Conservation (phyloP, 768 basidiomycete species). For the Mycena belliarum region DNA sequence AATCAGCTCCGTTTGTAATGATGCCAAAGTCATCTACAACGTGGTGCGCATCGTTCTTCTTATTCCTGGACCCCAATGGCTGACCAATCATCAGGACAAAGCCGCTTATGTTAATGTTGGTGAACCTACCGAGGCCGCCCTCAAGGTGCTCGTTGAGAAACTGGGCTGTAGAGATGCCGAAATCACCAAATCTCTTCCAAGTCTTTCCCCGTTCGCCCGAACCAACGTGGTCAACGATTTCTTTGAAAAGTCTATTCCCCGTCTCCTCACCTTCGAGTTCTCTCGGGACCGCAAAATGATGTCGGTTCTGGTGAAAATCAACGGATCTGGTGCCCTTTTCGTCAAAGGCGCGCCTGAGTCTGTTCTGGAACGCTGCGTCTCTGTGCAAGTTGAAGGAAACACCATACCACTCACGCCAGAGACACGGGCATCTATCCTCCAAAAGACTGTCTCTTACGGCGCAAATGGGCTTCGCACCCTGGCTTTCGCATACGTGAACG, state of each 20-base stretch:
- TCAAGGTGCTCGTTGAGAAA: conserved; percentile 95
- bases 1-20: conserved; percentile 93
- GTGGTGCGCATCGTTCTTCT: conserved; percentile 45
- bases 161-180: conserved; percentile 72
- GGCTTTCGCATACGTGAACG: conserved; percentile 85
- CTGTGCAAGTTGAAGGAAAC: conserved; percentile 64
- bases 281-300: conserved; percentile 99
- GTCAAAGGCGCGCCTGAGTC: conserved; percentile 98
- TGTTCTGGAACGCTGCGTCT: conserved; percentile 85
- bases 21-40: conserved; percentile 87
- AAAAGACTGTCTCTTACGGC: conserved; percentile 73
- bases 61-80: background rate
- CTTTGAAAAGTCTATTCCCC: conserved; percentile 72
- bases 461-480: conserved; percentile 85
- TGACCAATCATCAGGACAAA: conserved; percentile 62
- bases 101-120: conserved; percentile 79
- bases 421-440: conserved; percentile 61
- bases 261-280: conserved; percentile 95
- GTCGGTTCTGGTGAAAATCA: conserved; percentile 86
- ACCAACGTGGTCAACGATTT: conserved; percentile 84
- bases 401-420: conserved; percentile 64
- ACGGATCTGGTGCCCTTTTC: conserved; percentile 74
- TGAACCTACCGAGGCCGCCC: conserved; percentile 96
- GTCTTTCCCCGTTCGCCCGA: conserved; percentile 59
- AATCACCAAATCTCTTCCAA: conserved; percentile 54